Percentiles rank a stretch among this genome's conserved stretches.
Evolutionary conservation across 108 stramenopile genomes (phyloP).

Genomic region (Nitzschia sp.): DNA sequence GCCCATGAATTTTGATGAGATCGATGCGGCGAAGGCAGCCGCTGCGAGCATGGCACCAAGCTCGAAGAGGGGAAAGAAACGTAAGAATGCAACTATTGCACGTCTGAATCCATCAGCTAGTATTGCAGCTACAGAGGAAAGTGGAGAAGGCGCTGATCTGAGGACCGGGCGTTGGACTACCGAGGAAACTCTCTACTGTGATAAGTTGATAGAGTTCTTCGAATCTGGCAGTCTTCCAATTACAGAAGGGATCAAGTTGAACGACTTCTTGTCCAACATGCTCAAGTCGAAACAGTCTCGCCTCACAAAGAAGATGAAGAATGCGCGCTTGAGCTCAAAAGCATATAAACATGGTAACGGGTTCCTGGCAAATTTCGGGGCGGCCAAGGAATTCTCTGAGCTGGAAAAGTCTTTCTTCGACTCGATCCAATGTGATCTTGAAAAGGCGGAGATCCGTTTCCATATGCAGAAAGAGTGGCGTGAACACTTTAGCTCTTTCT

Average conservation of each 20-base stretch:
- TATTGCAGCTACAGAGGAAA: conserved; percentile 18
- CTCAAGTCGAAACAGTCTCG: conserved; percentile 84
- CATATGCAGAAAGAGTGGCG: conserved; percentile 88
- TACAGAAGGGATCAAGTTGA: conserved; percentile 74
- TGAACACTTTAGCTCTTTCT: conserved; percentile 71
- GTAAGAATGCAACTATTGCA: conserved; percentile 58
- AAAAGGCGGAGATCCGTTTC: conserved; percentile 78
- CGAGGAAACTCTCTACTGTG: conserved; percentile 76
- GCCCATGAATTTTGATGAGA: conserved; percentile 56
- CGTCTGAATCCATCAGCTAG: conserved; percentile 46
- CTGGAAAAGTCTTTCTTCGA: conserved; percentile 70
- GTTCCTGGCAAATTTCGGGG: conserved; percentile 41
- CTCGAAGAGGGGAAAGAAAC: conserved; percentile 53
- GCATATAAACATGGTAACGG: conserved; percentile 51
- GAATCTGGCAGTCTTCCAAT: conserved; percentile 70
- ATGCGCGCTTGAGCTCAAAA: conserved; percentile 74
- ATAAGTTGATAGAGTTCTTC: conserved; percentile 72
- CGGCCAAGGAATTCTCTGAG: conserved; percentile 66
- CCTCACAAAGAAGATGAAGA: conserved; percentile 92
- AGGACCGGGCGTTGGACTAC: conserved; percentile 85
- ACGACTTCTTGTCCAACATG: conserved; percentile 81
- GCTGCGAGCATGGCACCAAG: conserved; percentile 44
- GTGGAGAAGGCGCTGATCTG: conserved; percentile 31
- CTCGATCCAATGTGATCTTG: conserved; percentile 55
- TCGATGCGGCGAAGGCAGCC: conserved; percentile 47